phyloP scores from a whole-genome alignment of 768 basidiomycete species.

The Collybiopsis confluens region DNA sequence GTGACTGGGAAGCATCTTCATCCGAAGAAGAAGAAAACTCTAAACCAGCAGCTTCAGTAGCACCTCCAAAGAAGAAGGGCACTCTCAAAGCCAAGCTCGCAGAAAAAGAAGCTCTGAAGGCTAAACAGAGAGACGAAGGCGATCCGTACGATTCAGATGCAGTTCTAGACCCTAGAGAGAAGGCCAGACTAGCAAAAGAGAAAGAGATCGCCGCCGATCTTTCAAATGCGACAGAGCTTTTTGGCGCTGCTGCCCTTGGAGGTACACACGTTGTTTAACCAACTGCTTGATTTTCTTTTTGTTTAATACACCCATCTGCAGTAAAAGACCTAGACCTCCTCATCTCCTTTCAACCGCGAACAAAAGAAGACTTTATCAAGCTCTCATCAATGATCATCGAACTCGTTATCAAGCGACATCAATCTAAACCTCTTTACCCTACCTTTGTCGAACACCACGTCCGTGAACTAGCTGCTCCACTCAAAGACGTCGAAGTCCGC shows the following conservation, averaged over 20 bases:
- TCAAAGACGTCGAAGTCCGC: slow-evolving; percentile 88
- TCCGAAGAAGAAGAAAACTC: slow-evolving; percentile 68
- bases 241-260: slow-evolving; percentile 67
- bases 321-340: slow-evolving; percentile 66
- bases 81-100: slow-evolving; percentile 88
- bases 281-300: too few species aligned
- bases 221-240: slow-evolving; percentile 73
- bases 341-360: slow-evolving; percentile 75
- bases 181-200: slow-evolving; percentile 73
- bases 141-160: slow-evolving; percentile 66
- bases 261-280: too few species aligned
- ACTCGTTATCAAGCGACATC: slow-evolving; percentile 71
- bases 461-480: slow-evolving; percentile 65
- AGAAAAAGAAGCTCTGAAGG: slow-evolving; percentile 82
- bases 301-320: slow-evolving; percentile 14
- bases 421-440: slow-evolving; percentile 77
- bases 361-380: slow-evolving; percentile 81
- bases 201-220: slow-evolving; percentile 85
- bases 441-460: slow-evolving; percentile 82
- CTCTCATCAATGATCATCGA: slow-evolving; percentile 75
- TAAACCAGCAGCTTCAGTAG: slow-evolving; percentile 42
- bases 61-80: slow-evolving; percentile 88
- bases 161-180: slow-evolving; percentile 76
- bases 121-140: slow-evolving; percentile 34
- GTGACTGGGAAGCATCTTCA: slow-evolving; percentile 91